These are phyloP conservation scores for Cardamine occulta DNA, from an alignment of 345 rosid species.

Conservation along the genomic window DNA sequence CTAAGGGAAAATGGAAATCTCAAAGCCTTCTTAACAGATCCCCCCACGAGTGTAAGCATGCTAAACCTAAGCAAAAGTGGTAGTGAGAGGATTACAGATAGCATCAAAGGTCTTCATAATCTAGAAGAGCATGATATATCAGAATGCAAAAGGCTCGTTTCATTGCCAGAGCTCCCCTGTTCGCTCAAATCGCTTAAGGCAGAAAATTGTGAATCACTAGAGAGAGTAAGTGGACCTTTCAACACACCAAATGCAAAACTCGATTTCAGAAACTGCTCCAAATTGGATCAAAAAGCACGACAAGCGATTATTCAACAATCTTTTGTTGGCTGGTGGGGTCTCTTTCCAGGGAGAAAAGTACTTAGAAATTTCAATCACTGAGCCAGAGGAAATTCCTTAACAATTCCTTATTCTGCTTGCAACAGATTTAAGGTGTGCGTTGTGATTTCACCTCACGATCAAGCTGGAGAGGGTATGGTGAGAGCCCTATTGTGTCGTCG, in stretches of 20 bases:
- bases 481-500: no score
- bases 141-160: not conserved
- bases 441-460: not conserved
- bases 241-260: not conserved
- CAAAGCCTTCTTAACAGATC: not conserved
- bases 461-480: no score
- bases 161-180: not conserved
- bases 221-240: not conserved
- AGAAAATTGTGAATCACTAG: not conserved
- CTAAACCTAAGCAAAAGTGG: not conserved
- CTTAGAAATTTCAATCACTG: not conserved
- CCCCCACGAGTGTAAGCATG: not conserved
- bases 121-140: not conserved
- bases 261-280: not conserved
- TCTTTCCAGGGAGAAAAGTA: not conserved
- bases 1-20: not conserved
- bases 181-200: not conserved
- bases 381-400: not conserved
- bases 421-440: not conserved
- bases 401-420: not conserved
- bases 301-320: not conserved
- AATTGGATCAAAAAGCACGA: not conserved
- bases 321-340: accelerated
- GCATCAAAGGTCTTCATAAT: not conserved
- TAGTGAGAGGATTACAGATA: not conserved